Conservation (phyloP, 129 eudicot genomes). For the Saposhnikovia divaricata region DNA sequence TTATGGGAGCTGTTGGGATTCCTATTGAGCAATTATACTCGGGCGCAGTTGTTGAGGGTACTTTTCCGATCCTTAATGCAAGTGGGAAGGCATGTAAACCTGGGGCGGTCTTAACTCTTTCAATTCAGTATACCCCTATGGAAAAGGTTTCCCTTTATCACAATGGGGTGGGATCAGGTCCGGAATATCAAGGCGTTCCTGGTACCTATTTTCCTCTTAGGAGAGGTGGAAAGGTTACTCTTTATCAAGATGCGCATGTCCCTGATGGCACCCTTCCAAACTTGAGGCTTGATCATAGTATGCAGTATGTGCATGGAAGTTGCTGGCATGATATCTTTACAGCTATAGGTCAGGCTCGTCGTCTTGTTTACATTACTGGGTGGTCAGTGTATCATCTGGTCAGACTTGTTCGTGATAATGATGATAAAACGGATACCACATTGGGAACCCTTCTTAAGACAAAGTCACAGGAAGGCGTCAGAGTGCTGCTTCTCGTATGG, state of each 20-base stretch:
- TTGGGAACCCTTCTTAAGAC: constrained; percentile 74
- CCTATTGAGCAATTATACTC: constrained; percentile 42
- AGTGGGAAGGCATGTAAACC: constrained; percentile 60
- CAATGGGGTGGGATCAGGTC: constrained; percentile 62
- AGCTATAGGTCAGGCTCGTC: constrained; percentile 73
- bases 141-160: constrained; percentile 47
- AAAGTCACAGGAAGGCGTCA: constrained; percentile 85
- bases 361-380: constrained; percentile 72
- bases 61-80: constrained; percentile 55
- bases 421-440: constrained; percentile 24
- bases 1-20: constrained; percentile 77
- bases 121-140: constrained; percentile 68
- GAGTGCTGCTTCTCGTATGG: constrained; percentile 91
- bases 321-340: constrained; percentile 84
- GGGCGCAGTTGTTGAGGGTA: constrained; percentile 42
- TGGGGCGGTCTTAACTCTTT: constrained; percentile 59
- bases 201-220: constrained; percentile 86
- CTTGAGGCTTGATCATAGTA: constrained; percentile 53
- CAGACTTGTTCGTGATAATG: constrained; percentile 66
- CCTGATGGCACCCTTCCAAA: constrained; percentile 47
- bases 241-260: constrained; percentile 95
- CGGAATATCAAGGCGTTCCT: constrained; percentile 60
- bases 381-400: constrained; percentile 87
- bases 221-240: constrained; percentile 61
- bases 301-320: constrained; percentile 47